Conservation (phyloP, 495 filamentous ascomycete species). For the Neurospora pannonica region DNA sequence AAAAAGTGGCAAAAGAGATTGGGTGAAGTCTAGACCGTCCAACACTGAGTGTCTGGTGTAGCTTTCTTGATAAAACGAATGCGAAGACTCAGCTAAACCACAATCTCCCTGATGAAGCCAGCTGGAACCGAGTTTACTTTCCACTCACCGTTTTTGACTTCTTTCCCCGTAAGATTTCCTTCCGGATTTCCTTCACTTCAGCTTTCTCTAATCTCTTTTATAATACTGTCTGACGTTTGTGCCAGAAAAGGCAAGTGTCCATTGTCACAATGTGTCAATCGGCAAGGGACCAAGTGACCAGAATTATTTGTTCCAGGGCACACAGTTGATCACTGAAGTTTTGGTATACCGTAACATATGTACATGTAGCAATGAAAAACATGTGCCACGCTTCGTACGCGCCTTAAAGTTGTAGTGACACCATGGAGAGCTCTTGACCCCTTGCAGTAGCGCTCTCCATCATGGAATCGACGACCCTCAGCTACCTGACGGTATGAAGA, state of each 20-base stretch:
- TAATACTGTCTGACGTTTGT: background rate
- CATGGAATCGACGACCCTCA: background rate
- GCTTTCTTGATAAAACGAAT: background rate
- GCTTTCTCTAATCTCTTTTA: background rate
- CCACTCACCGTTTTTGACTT: background rate
- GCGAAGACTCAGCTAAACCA: background rate
- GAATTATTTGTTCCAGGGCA: background rate
- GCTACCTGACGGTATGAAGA: background rate
- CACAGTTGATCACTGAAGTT: background rate
- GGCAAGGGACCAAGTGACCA: background rate
- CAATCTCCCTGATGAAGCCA: background rate
- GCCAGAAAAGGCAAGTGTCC: background rate
- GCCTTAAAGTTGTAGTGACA: background rate
- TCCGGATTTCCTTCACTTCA: background rate
- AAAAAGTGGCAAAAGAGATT: background rate
- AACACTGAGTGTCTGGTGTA: background rate
- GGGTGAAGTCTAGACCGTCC: background rate
- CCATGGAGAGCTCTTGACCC: background rate
- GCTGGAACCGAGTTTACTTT: background rate
- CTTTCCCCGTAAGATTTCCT: background rate
- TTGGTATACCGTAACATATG: background rate
- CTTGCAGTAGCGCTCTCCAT: background rate
- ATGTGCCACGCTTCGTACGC: background rate
- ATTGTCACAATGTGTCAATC: background rate
- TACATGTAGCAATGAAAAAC: background rate